Percentiles rank a stretch among this genome's conserved stretches.
Evolutionary conservation across 805 yeast genomes (phyloP).

Genomic region (Suhomyces vadensis): DNA sequence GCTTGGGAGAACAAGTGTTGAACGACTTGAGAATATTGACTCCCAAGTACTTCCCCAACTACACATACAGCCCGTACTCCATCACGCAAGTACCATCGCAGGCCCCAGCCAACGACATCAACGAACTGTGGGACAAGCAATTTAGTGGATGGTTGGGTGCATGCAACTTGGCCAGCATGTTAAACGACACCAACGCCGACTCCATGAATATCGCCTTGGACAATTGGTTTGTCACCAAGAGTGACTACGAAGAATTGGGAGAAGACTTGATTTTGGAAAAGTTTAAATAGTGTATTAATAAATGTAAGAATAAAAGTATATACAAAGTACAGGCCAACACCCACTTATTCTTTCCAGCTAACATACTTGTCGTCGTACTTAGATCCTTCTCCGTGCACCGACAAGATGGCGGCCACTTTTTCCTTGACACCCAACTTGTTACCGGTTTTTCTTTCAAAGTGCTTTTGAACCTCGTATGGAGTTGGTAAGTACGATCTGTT

Average conservation of each 20-base stretch:
- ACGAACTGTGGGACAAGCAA: constrained; percentile 51
- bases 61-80: constrained; percentile 36
- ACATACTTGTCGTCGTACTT: constrained; percentile 44
- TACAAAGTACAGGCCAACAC: not conserved
- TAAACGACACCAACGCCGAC: constrained; percentile 44
- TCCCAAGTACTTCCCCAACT: constrained; percentile 48
- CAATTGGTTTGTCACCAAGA: constrained; percentile 57
- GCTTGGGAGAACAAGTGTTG: constrained; percentile 55
- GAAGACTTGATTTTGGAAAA: constrained; percentile 40
- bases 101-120: constrained; percentile 27
- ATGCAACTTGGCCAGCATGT: constrained; percentile 61
- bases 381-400: constrained; percentile 51
- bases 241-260: constrained; percentile 68
- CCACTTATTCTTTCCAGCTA: constrained; percentile 34
- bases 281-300: constrained; percentile 25
- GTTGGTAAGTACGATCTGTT: constrained; percentile 68
- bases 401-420: constrained; percentile 61
- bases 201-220: constrained; percentile 40
- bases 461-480: constrained; percentile 62
- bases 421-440: constrained; percentile 59
- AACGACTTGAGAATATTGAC: constrained; percentile 52
- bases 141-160: constrained; percentile 75
- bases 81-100: constrained; percentile 25
- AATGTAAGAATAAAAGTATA: not conserved
- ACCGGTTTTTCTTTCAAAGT: constrained; percentile 53